Base-by-base conservation (phyloP, 805 yeast species). In the Metschnikowia shivogae region DNA sequence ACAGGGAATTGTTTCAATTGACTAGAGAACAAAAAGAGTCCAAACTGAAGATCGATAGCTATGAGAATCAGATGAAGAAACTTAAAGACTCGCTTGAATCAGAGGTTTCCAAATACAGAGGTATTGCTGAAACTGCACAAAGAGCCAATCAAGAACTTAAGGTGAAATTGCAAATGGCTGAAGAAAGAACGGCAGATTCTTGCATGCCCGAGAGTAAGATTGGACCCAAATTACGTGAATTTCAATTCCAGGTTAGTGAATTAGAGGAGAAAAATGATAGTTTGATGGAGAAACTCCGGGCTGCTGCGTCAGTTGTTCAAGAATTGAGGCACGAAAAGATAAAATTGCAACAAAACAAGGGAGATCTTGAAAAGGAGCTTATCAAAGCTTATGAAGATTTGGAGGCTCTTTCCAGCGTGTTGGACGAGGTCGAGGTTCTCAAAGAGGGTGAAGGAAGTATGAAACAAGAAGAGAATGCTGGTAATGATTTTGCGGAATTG, bases 1-100 rank as follows among this genome's bases (percentile, higher is more conserved):
- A 84, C 44, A 71, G 92, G 33, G 98, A 90, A 52, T 67, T 90
- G 27, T 78, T 88, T 62, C 76, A 76, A 39, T 67, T 89, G 35
- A 74, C 81, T 0, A 79, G 78, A 44, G 80, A 80, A 29, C 82
- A 82, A 46, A 80, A 76, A 1, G 74, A 76, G 0, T 55, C 74
- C 6, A 81, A 76, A 36, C 67, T 68, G 22, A 62, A 63, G 7
- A 62, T 77, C 12, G 72, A 70, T 33, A 56, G 53, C 4, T 48
- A 74, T 36, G 77, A 80, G 45, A 76, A 70, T 34, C 76, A 76
- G 27, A 48, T 71, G 3, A 54, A 57, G 0, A 58, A 54, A 3
- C 33, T 61, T 3, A 54, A 60, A 3, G 59, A 61, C 27, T 67
- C 66, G 7, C 54, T 68, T 3, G 73, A 68, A 14, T 74, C 70